Evolutionary conservation across 192 early-diverging fungal genomes (phyloP).

Genomic region (Funneliformis geosporum): DNA sequence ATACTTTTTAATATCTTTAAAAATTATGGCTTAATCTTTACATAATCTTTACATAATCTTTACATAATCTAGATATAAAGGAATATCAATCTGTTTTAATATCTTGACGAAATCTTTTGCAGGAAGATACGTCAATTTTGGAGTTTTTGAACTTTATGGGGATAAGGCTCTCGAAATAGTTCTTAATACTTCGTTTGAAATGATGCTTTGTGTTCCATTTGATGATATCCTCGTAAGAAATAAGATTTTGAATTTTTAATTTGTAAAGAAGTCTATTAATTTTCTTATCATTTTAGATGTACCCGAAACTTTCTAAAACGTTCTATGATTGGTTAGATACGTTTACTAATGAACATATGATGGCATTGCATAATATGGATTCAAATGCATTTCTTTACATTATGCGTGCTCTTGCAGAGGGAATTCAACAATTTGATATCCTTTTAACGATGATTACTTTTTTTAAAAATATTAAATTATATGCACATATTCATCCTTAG

Average conservation of each 20-base stretch:
- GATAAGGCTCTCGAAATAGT: constrained; percentile 76
- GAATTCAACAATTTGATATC: constrained; percentile 61
- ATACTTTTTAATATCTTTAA: not conserved
- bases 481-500: constrained; percentile 13
- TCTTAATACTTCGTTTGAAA: constrained; percentile 60
- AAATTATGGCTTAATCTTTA: too few relatives aligned
- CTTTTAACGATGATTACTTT: constrained; percentile 23
- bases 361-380: constrained; percentile 60
- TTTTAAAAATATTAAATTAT: not conserved
- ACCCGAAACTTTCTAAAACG: constrained; percentile 59
- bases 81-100: constrained; percentile 72
- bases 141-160: constrained; percentile 86
- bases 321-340: constrained; percentile 71
- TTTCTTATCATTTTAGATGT: constrained; percentile 42
- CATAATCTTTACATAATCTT: constrained; percentile 12
- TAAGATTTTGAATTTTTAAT: not conserved
- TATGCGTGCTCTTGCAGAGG: constrained; percentile 74
- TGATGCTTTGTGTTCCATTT: constrained; percentile 73
- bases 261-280: not conserved
- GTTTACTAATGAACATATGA: constrained; percentile 66
- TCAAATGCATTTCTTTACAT: constrained; percentile 66
- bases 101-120: constrained; percentile 68
- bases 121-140: constrained; percentile 88
- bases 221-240: constrained; percentile 69
- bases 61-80: constrained; percentile 63